Evolutionary conservation across 2,329 filamentous ascomycete species (phyloP).

Genomic region (Penicillium carneum): DNA sequence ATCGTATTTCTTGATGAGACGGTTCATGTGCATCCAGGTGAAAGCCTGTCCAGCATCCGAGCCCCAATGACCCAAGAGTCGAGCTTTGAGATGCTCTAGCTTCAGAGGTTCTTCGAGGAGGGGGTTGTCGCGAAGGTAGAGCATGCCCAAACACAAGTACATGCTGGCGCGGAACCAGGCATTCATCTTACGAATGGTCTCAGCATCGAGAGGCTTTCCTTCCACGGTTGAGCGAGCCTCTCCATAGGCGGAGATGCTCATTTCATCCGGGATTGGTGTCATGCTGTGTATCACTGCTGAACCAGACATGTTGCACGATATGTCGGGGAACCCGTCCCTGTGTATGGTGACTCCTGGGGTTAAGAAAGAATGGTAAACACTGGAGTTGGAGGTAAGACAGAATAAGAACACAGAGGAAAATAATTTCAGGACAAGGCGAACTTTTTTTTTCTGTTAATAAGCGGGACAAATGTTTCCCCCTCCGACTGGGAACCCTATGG

Average conservation of each 20-base stretch:
- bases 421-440: not conserved
- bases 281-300: conserved; percentile 11
- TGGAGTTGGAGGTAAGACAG: not conserved
- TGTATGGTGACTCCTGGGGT: not conserved
- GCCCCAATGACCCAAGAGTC: conserved; percentile 79
- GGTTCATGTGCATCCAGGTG: conserved; percentile 82
- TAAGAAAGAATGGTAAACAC: not conserved
- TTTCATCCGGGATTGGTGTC: conserved; percentile 48
- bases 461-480: not conserved
- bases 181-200: conserved; percentile 73
- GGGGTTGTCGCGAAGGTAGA: conserved; percentile 77
- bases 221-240: conserved; percentile 69
- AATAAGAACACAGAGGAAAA: not conserved
- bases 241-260: conserved; percentile 70
- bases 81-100: conserved; percentile 74
- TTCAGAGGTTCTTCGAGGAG: conserved; percentile 73
- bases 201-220: conserved; percentile 66
- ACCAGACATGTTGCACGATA: not conserved
- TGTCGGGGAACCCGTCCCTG: not conserved
- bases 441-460: not conserved
- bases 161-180: conserved; percentile 77
- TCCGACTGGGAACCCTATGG: not conserved
- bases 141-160: conserved; percentile 80
- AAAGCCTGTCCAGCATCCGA: conserved; percentile 82
- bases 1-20: conserved; percentile 80